These are phyloP conservation scores for Trichoderma reesei DNA, from an alignment of 495 filamentous ascomycete species.

Conservation along the genomic window DNA sequence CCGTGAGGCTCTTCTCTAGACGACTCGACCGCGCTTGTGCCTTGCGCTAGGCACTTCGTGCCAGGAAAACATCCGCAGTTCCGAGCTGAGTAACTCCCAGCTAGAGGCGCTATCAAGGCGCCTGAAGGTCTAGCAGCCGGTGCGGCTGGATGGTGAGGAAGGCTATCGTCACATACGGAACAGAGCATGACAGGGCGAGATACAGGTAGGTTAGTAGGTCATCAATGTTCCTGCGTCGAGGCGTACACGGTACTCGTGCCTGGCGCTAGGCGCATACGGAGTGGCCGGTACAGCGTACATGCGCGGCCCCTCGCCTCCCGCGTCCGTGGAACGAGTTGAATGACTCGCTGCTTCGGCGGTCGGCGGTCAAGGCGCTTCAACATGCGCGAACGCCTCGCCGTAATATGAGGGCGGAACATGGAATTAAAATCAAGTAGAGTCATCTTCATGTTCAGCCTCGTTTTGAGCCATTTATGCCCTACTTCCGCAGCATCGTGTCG, in stretches of 20 bases:
- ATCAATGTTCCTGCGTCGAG: neutral
- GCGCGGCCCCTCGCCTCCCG: neutral
- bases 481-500: neutral
- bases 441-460: neutral
- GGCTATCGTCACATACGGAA: neutral
- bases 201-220: neutral
- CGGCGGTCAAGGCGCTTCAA: neutral
- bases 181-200: neutral
- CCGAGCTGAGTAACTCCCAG: too few relatives aligned
- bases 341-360: neutral
- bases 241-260: neutral
- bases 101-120: neutral
- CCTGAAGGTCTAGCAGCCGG: neutral
- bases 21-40: too few relatives aligned
- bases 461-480: neutral
- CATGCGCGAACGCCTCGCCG: neutral
- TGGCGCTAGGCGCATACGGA: neutral
- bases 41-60: too few relatives aligned
- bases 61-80: too few relatives aligned
- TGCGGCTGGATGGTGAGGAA: slow-evolving; percentile 4
- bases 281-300: neutral
- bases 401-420: neutral
- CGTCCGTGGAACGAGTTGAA: neutral
- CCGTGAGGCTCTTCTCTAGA: too few relatives aligned
- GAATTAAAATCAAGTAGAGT: neutral